Conservation (phyloP, 2,329 filamentous ascomycete species). For the Exophiala bonariae region DNA sequence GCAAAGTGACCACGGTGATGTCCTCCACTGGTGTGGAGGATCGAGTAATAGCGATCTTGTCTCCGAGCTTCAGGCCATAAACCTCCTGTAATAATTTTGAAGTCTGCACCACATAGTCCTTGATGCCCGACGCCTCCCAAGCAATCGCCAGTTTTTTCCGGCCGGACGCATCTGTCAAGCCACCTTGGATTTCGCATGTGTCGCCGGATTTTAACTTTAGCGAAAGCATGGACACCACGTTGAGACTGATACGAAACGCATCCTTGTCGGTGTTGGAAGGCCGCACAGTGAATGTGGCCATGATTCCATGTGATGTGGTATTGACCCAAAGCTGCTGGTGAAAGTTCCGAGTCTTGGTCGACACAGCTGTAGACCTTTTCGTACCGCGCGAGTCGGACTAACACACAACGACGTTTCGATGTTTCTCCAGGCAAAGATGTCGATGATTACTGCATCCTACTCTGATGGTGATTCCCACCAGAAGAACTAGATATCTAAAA, state of each 20-base stretch:
- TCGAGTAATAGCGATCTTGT: constrained; percentile 63
- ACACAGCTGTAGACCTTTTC: too few relatives aligned
- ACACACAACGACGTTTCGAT: not conserved
- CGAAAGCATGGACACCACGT: constrained; percentile 55
- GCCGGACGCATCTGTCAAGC: not conserved
- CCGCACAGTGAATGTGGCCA: constrained; percentile 52
- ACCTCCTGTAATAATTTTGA: constrained; percentile 72
- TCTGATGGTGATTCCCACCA: too few relatives aligned
- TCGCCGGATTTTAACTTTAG: constrained; percentile 60
- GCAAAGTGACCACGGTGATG: constrained; percentile 60
- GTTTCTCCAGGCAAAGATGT: not conserved
- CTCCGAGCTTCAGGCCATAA: constrained; percentile 70
- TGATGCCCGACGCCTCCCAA: constrained; percentile 62
- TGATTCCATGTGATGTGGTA: not conserved
- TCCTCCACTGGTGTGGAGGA: constrained; percentile 53
- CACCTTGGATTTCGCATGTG: constrained; percentile 50
- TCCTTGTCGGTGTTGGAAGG: constrained; percentile 56
- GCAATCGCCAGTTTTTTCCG: constrained; percentile 48
- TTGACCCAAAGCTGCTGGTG: not conserved
- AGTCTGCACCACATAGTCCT: constrained; percentile 69
- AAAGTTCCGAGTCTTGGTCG: too few relatives aligned
- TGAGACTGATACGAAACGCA: constrained; percentile 60
- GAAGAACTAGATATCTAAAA: too few relatives aligned
- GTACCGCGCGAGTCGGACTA: too few relatives aligned
- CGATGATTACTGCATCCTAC: too few relatives aligned